These are phyloP conservation scores for Kodamaea restingae DNA, from an alignment of 805 yeast genomes.

Conservation along the genomic window DNA sequence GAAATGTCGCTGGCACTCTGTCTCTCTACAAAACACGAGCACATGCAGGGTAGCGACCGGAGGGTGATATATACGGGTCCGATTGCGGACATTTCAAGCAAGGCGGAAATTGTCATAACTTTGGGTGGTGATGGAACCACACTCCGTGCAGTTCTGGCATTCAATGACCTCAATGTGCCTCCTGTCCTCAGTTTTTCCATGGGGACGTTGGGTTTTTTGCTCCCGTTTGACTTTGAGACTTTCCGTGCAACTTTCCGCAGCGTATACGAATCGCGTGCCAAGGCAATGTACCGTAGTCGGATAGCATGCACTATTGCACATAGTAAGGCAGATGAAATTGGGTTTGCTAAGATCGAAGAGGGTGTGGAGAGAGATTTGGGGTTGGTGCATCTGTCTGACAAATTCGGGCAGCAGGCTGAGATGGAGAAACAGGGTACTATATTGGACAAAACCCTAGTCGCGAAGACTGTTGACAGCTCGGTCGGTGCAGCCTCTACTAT, in stretches of 20 bases:
- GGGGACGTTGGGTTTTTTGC: slow-evolving; percentile 85
- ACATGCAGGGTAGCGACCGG: not conserved
- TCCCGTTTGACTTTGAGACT: slow-evolving; percentile 78
- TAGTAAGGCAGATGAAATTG: slow-evolving; percentile 12
- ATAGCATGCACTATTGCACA: slow-evolving; percentile 64
- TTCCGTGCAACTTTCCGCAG: slow-evolving; percentile 56
- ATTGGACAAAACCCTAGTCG: too few species aligned
- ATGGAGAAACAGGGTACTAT: too few species aligned
- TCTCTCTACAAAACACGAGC: slow-evolving; percentile 2
- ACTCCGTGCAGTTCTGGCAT: slow-evolving; percentile 74
- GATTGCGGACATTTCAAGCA: slow-evolving; percentile 50
- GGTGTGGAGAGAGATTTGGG: not conserved
- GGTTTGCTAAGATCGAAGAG: not conserved
- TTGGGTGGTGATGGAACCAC: slow-evolving; percentile 98
- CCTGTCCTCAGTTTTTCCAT: slow-evolving; percentile 85
- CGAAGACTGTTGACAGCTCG: too few species aligned
- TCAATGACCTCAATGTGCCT: slow-evolving; percentile 71
- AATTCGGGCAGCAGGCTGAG: too few species aligned
- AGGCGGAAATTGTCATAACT: slow-evolving; percentile 78
- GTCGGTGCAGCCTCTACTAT: too few species aligned
- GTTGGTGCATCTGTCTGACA: too few species aligned
- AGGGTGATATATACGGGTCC: slow-evolving; percentile 53
- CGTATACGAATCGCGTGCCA: slow-evolving; percentile 65
- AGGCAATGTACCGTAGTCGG: slow-evolving; percentile 72
- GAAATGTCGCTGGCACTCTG: slow-evolving; percentile 13